Evolutionary conservation across 176 grass and related monocot species (phyloP), one percentile per base, ranked within the genome.

Genomic region (Raddia guianensis): DNA sequence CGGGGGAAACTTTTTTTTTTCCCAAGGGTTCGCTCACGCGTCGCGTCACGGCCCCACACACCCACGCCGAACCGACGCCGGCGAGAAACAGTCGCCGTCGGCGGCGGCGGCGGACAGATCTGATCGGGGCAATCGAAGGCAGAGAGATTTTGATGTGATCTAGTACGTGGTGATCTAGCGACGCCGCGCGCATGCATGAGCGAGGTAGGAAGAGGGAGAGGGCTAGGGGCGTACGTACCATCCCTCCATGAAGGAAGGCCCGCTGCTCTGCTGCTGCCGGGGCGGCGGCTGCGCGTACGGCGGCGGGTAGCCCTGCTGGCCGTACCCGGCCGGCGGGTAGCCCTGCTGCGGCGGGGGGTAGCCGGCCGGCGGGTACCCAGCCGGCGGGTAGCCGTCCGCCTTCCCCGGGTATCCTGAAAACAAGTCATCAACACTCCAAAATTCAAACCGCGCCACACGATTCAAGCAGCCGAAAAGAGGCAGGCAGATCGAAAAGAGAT

Each of bases 171-270:
- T 27, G 27, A 27, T 27, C 27, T 27, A 27, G 27, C 6, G 7
- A 53, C 54, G 21, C 14, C 5, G 37, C 34, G 45, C 5, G 37
- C 34, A 59, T 16, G 15, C 51, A 12, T 44, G 20, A 33, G 21
- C 7, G 16, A 27, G 16, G 6, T 1, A 65, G 47, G 12, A 40
- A 40, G 37, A 43, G 16, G 35, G 35, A 13, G 21, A 13, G 70
- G 57, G n/a, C 58, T 6, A 27, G 45, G 33, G 18, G 53, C 13
- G 15, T 14, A 56, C 70, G 12, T 53, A 90, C 91, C 91, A 93
- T 87, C 87, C 91, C 27, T 93, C 72, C 79, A 89, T 70, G 87
- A 89, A 93, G 61, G 91, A 87, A 85, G 91, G 91, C 6, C 91
- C 91, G 58, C 66, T 89, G 87, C 72, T 84, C 76, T 92, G 86